Evolutionary conservation across 345 rosid species (phyloP).

Genomic region (Acer negundo): DNA sequence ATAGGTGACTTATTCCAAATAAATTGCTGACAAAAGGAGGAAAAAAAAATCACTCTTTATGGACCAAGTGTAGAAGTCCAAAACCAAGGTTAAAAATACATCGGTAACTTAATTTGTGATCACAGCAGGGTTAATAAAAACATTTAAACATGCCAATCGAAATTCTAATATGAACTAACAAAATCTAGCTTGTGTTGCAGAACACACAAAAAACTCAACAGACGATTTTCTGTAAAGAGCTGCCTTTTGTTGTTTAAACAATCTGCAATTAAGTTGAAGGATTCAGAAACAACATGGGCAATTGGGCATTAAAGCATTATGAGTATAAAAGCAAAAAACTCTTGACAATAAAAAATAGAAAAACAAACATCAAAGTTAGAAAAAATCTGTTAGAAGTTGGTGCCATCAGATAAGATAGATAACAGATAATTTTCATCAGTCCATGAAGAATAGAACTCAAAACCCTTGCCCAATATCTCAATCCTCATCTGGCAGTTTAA

Average conservation of each 20-base stretch:
- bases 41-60: not conserved
- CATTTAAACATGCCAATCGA: too few relatives aligned
- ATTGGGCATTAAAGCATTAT: not conserved
- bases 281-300: not conserved
- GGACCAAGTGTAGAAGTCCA: not conserved
- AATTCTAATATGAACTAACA: not conserved
- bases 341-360: not conserved
- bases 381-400: conserved; percentile 5
- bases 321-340: not conserved
- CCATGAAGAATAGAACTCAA: conserved; percentile 26
- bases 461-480: conserved; percentile 29
- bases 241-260: not conserved
- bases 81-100: not conserved
- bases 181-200: not conserved
- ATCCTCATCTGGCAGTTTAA: conserved; percentile 25
- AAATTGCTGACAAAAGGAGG: too few relatives aligned
- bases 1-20: too few relatives aligned
- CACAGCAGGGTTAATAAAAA: not conserved
- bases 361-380: not conserved
- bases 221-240: not conserved
- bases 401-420: conserved; percentile 23
- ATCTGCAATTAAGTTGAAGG: not conserved
- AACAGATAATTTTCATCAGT: not conserved
- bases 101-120: not conserved
- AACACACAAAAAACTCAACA: not conserved